Percentiles rank a stretch among this genome's conserved stretches.
Evolutionary conservation across 1,284 basidiomycete genomes (phyloP).

Genomic region (Hemileia vastatrix): DNA sequence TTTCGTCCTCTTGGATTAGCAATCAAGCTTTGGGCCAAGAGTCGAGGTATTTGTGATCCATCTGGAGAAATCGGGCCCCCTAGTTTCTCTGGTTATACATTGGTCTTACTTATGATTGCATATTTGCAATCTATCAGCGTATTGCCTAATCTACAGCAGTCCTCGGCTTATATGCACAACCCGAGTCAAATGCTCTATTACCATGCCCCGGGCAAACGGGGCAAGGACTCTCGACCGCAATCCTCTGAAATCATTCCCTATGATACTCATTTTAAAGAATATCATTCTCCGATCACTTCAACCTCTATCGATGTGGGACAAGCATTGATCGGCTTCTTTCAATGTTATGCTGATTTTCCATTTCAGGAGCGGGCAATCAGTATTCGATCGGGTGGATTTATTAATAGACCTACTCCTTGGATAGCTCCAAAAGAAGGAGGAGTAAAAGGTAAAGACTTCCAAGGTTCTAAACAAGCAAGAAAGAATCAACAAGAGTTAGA

Average conservation of each 20-base stretch:
- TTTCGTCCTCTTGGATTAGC: conserved; percentile 6
- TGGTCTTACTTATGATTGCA: conserved; percentile 10
- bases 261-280: background rate
- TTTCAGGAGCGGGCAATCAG: background rate
- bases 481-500: no score
- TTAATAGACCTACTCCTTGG: no score
- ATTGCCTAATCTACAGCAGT: conserved; percentile 18
- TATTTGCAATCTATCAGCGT: conserved; percentile 11
- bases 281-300: background rate
- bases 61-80: conserved; percentile 6
- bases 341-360: background rate
- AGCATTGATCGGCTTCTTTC: background rate
- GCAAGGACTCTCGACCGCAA: background rate
- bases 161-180: background rate
- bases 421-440: no score
- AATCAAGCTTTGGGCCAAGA: conserved; percentile 16
- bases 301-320: background rate
- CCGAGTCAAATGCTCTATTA: background rate
- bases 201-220: background rate
- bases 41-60: conserved; percentile 15
- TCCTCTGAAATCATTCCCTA: background rate
- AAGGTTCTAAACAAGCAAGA: no score
- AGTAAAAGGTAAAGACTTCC: no score
- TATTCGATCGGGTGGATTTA: background rate
- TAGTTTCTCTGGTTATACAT: conserved; percentile 7